These are phyloP conservation scores for Diaporthe vaccinii DNA, from an alignment of 2,329 filamentous ascomycete genomes.

Conservation along the genomic window DNA sequence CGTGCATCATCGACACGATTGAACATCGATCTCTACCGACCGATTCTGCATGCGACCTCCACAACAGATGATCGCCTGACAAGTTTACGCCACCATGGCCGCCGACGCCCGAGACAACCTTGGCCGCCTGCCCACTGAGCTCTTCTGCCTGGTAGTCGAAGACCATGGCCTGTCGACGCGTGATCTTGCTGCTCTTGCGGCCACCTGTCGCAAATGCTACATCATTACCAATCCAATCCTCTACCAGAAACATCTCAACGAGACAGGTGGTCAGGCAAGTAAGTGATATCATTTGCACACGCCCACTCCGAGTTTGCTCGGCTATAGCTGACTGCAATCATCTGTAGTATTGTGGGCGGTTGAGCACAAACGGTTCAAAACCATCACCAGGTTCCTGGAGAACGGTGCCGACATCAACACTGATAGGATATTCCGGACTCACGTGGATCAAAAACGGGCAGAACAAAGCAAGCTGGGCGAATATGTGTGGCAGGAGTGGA, in stretches of 20 bases:
- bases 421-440: not conserved
- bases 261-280: not conserved
- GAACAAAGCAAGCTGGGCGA: no score
- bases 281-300: not conserved
- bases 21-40: not conserved
- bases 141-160: not conserved
- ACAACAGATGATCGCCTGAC: not conserved
- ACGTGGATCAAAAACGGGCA: no score
- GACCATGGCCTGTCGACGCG: not conserved
- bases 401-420: constrained; percentile 11
- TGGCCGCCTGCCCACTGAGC: not conserved
- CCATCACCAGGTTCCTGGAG: not conserved
- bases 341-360: not conserved
- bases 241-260: not conserved
- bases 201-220: not conserved
- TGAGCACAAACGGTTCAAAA: not conserved
- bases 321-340: not conserved
- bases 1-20: not conserved
- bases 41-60: not conserved
- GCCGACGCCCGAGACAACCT: not conserved
- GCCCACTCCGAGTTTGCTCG: accelerated
- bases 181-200: not conserved
- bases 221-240: not conserved
- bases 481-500: no score
- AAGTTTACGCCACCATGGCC: not conserved